Conservation (phyloP, 345 rosid genomes). For the Aurinia saxatilis region DNA sequence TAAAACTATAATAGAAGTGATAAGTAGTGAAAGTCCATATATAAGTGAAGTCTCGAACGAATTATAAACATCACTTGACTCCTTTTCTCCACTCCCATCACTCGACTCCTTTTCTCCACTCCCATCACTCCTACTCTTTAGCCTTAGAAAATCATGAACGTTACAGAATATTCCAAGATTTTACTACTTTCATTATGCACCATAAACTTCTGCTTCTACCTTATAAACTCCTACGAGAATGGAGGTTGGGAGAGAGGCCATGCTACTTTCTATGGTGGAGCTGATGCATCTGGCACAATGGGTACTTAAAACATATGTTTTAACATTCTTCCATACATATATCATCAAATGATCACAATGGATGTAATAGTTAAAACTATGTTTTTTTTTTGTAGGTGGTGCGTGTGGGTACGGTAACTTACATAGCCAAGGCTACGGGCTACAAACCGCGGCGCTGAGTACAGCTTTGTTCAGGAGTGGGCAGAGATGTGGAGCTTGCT, state of each 20-base stretch:
- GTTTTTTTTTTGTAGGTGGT: constrained; percentile 28
- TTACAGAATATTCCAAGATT: background rate
- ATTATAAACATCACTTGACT: no score
- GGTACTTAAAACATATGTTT: constrained; percentile 11
- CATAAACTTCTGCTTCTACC: constrained; percentile 1
- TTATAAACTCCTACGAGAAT: constrained; percentile 2
- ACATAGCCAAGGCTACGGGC: constrained; percentile 38
- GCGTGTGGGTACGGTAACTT: constrained; percentile 48
- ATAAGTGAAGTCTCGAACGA: constrained; percentile 7
- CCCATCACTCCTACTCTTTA: background rate
- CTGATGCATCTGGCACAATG: constrained; percentile 31
- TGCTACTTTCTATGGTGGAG: constrained; percentile 30
- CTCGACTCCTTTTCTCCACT: background rate
- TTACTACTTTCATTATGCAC: constrained; percentile 14
- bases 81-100: no score
- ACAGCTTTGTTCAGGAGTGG: constrained; percentile 39
- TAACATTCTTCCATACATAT: background rate
- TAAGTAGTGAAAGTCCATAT: constrained; percentile 4
- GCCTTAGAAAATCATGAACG: constrained; percentile 16
- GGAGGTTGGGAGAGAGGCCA: constrained; percentile 28
- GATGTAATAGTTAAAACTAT: background rate
- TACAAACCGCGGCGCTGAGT: constrained; percentile 38
- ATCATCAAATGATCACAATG: background rate
- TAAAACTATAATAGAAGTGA: background rate
- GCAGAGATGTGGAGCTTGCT: constrained; percentile 39